Percentiles rank a stretch among this genome's conserved stretches.
Conservation (phyloP, 768 basidiomycete genomes). For the Psilocybe cubensis region DNA sequence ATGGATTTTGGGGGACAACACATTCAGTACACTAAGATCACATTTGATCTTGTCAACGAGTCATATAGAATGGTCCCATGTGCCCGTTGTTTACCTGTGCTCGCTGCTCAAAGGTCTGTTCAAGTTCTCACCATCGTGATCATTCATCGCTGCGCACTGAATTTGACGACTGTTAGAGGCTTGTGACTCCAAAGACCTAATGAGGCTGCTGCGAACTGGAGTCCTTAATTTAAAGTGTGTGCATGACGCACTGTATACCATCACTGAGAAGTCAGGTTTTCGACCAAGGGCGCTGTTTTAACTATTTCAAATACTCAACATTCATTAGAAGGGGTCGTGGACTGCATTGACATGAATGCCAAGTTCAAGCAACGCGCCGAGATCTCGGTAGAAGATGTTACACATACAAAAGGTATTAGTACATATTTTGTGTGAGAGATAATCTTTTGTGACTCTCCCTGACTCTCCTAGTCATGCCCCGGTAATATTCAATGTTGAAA, state of each 20-base stretch:
- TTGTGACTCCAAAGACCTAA: no score
- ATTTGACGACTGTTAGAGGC: neutral
- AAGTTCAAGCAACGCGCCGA: neutral
- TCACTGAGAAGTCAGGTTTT: neutral
- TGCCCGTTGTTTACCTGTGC: neutral
- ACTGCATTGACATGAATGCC: neutral
- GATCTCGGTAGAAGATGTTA: slow-evolving; percentile 7
- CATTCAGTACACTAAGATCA: neutral
- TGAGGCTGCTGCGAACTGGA: neutral
- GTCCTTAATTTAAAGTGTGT: neutral
- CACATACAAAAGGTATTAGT: slow-evolving; percentile 18
- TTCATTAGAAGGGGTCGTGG: neutral
- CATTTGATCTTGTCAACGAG: neutral
- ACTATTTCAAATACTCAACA: neutral
- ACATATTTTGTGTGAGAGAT: slow-evolving; percentile 17
- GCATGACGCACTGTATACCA: neutral
- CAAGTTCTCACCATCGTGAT: neutral
- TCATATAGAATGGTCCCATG: neutral
- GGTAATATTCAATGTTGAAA: neutral
- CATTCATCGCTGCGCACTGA: neutral
- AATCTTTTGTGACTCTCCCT: slow-evolving; percentile 18
- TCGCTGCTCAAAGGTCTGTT: no score
- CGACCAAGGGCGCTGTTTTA: neutral
- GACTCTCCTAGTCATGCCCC: slow-evolving; percentile 10
- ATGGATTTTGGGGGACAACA: neutral